A percentile compares a stretch with the other conserved stretches of the same genome.
These are phyloP conservation scores for Tetrahymena borealis DNA, from an alignment of 73 alveolate genomes.

Conservation along the genomic window DNA sequence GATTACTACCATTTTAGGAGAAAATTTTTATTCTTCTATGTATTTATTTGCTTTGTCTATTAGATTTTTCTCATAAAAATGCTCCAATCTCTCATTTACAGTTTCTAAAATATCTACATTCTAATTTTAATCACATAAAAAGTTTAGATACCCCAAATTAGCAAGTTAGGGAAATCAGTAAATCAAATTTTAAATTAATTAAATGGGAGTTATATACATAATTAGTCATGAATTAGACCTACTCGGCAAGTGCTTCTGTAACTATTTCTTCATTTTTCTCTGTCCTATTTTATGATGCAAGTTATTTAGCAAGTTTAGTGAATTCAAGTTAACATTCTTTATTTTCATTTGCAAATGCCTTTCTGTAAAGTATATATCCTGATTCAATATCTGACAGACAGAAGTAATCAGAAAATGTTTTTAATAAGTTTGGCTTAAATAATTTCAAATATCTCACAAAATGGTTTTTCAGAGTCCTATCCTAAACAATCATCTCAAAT, in stretches of 20 bases:
- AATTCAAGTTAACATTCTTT: background rate
- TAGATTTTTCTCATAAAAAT: background rate
- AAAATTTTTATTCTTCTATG: background rate
- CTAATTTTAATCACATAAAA: background rate
- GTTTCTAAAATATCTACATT: background rate
- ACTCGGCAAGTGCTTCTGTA: background rate
- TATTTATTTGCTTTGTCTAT: background rate
- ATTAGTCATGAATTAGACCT: background rate
- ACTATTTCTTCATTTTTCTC: background rate
- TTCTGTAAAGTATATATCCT: background rate
- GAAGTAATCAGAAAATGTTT: background rate
- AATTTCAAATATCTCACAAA: background rate
- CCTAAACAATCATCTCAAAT: background rate
- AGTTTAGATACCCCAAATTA: no score
- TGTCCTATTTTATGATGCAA: background rate
- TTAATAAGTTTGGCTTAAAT: background rate
- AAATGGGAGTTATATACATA: background rate
- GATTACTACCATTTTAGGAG: background rate
- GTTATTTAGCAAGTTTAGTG: background rate
- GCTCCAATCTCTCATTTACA: background rate
- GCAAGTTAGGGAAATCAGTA: background rate
- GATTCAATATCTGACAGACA: background rate
- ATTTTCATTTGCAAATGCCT: background rate
- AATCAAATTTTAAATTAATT: background rate
- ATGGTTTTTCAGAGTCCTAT: background rate